These are phyloP conservation scores for Citrus sp. DNA, from an alignment of 345 rosid genomes.

Conservation along the genomic window DNA sequence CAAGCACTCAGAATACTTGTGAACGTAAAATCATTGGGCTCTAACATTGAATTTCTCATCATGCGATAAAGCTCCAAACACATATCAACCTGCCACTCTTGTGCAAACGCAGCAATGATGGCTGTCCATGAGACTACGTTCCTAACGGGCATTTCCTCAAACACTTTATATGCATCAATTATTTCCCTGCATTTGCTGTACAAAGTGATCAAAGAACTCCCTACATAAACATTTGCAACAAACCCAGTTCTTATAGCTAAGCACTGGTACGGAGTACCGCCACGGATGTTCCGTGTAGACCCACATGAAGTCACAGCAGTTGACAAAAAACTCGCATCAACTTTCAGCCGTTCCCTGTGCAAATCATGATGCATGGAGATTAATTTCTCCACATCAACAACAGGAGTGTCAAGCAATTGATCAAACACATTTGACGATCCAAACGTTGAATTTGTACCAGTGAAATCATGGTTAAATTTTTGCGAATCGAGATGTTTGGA, in stretches of 20 bases:
- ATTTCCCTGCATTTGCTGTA: slow-evolving; percentile 49
- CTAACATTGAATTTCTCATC: slow-evolving; percentile 53
- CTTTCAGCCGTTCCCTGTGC: slow-evolving; percentile 12
- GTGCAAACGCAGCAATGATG: slow-evolving; percentile 76
- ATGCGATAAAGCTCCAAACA: slow-evolving; percentile 55
- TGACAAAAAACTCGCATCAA: slow-evolving; percentile 48
- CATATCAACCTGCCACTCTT: slow-evolving; percentile 54
- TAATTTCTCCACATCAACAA: slow-evolving; percentile 15
- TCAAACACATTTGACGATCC: slow-evolving; percentile 29
- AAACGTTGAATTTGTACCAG: slow-evolving; percentile 6
- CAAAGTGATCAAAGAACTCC: slow-evolving; percentile 57
- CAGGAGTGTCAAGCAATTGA: slow-evolving; percentile 22
- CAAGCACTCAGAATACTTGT: slow-evolving; percentile 78
- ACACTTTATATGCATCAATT: slow-evolving; percentile 46
- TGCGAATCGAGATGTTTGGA: slow-evolving; percentile 21
- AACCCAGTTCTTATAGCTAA: slow-evolving; percentile 55
- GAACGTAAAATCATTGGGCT: slow-evolving; percentile 78
- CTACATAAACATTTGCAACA: slow-evolving; percentile 56
- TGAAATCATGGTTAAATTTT: slow-evolving; percentile 6
- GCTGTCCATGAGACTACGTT: slow-evolving; percentile 88
- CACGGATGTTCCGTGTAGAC: slow-evolving; percentile 38
- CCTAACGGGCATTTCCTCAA: slow-evolving; percentile 76
- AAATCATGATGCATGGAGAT: not conserved
- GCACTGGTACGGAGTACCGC: slow-evolving; percentile 62
- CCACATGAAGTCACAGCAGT: slow-evolving; percentile 57